Evolutionary conservation across 805 yeast species (phyloP).

Genomic region (Ogataea kodamae): DNA sequence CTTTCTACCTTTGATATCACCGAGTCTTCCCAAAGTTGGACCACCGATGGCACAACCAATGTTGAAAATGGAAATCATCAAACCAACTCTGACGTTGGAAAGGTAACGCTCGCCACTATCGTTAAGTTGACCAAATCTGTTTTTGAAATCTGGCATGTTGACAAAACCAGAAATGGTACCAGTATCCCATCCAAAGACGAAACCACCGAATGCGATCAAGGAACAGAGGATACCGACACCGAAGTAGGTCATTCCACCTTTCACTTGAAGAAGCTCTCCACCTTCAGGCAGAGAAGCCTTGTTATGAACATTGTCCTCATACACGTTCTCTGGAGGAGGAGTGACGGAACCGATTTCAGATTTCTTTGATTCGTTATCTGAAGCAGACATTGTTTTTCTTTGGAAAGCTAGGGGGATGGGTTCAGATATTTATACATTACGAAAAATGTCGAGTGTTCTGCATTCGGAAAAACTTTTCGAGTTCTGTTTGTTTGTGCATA

Average conservation of each 20-base stretch:
- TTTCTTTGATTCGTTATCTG: constrained; percentile 17
- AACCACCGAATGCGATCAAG: constrained; percentile 73
- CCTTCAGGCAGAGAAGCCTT: constrained; percentile 10
- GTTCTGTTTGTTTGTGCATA: constrained; percentile 9
- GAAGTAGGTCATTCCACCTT: constrained; percentile 24
- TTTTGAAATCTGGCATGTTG: constrained; percentile 54
- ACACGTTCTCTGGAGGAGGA: constrained; percentile 24
- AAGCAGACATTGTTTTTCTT: constrained; percentile 12
- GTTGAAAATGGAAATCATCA: constrained; percentile 68
- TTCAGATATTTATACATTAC: constrained; percentile 4
- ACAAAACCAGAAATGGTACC: constrained; percentile 75
- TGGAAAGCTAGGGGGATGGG: not conserved
- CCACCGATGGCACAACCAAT: constrained; percentile 76
- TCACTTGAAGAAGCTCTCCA: constrained; percentile 19
- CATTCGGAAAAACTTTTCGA: constrained; percentile 11
- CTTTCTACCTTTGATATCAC: constrained; percentile 61
- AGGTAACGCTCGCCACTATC: constrained; percentile 40
- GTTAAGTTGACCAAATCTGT: constrained; percentile 47
- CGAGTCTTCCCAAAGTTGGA: constrained; percentile 51
- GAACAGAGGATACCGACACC: constrained; percentile 40
- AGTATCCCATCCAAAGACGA: constrained; percentile 75
- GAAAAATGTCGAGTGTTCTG: constrained; percentile 5
- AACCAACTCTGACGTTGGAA: constrained; percentile 53
- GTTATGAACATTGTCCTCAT: constrained; percentile 22
- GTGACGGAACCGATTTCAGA: constrained; percentile 19